These are phyloP conservation scores for Xerocomellus intermedius DNA, from an alignment of 768 basidiomycete species.

Conservation along the genomic window DNA sequence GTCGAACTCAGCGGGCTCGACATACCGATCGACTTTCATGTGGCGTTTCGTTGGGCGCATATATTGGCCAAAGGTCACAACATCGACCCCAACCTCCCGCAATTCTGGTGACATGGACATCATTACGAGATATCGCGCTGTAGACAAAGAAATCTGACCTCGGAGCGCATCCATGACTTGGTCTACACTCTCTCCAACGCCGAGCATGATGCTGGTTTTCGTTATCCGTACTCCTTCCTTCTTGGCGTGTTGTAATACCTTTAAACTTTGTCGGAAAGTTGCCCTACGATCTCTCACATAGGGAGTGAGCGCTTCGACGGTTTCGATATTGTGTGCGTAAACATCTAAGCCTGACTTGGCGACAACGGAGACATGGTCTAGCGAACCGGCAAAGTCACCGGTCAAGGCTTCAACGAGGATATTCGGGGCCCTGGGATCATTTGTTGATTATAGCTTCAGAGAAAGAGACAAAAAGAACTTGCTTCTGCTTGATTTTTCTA, in stretches of 20 bases:
- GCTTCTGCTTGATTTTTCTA: slow-evolving; percentile 91
- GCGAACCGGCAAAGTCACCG: slow-evolving; percentile 84
- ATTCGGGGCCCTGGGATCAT: slow-evolving; percentile 70
- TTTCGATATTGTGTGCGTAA: slow-evolving; percentile 97
- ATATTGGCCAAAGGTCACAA: slow-evolving; percentile 99
- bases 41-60: slow-evolving; percentile 99
- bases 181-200: slow-evolving; percentile 86
- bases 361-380: slow-evolving; percentile 74
- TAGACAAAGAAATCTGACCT: slow-evolving; percentile 48
- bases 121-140: not conserved
- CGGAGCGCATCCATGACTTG: slow-evolving; percentile 80
- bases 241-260: slow-evolving; percentile 82
- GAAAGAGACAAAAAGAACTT: slow-evolving; percentile 32
- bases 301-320: slow-evolving; percentile 90
- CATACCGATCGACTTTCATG: slow-evolving; percentile 98
- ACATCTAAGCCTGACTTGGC: slow-evolving; percentile 95
- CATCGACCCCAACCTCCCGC: slow-evolving; percentile 85
- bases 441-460: not conserved
- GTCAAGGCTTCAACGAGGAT: slow-evolving; percentile 97
- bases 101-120: slow-evolving; percentile 57
- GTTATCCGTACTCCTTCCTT: slow-evolving; percentile 82
- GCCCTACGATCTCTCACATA: slow-evolving; percentile 95
- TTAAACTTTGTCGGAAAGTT: slow-evolving; percentile 81
- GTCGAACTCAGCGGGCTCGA: slow-evolving; percentile 90
- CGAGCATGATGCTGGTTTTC: slow-evolving; percentile 99